Evolutionary conservation across 148 eudicot species (phyloP), one percentile per base, ranked within the genome.

Genomic region (Silene uniflora): DNA sequence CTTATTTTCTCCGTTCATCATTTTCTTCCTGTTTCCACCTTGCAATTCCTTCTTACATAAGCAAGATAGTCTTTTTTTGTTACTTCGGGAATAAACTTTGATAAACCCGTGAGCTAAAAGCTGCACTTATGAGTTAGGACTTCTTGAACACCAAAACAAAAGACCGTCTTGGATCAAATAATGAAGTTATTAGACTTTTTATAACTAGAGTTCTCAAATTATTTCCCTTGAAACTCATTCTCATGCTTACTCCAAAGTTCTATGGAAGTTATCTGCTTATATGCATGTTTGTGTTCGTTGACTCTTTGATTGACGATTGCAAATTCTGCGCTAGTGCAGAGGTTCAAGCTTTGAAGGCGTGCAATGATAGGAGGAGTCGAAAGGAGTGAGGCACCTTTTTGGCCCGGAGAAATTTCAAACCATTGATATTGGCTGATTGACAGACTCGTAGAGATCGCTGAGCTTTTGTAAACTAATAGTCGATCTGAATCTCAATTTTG

Each of bases 281-380:
- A 23, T 27, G 52, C 27, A 21, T 71, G 10, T 39, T 62, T 25
- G 11, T 25, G 23, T 29, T 74, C 5, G 18, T 32, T 39, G 44
- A 6, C 42, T 35, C 16, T 1, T 52, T 76, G 62, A 71, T 54
- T 16, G 24, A 17, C 42, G 61, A 22, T 74, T 39, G 54, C 72
- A 44, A 21, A 32, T 71, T 71, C 62, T 49, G 29, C 59, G 7
- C 16, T 71, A 44, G 10, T 72, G 66, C 75, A 81, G 84, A 81
- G 74, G 84, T 81, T 73, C 84, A 77, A 81, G 84, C 80, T 81
- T 69, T 81, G 58, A 81, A 77, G 67, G 74, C 77, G n/a, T 81
- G 84, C 77, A 77, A 39, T 14, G 74, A 81, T 47, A 69, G 83
- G 74, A 72, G 29, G 72, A 76, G 44, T 12, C 23, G 9, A 47